These are phyloP conservation scores for Talaromyces verruculosus DNA, from an alignment of 2,329 filamentous ascomycete genomes.

Conservation along the genomic window DNA sequence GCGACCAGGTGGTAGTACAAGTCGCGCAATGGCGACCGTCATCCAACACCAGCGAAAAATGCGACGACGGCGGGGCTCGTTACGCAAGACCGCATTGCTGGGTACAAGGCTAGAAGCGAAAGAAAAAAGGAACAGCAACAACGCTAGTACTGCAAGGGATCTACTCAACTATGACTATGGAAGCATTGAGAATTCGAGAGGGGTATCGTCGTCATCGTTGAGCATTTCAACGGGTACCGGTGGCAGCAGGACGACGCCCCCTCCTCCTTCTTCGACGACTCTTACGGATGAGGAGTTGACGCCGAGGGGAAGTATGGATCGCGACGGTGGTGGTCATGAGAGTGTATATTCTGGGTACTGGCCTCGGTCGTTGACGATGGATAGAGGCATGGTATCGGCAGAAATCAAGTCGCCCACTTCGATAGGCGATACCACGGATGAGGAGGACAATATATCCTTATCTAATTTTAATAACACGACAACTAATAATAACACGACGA, in stretches of 20 bases:
- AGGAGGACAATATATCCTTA: conserved; percentile 74
- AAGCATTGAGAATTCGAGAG: conserved; percentile 9
- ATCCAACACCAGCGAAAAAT: conserved; percentile 55
- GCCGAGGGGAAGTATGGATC: conserved; percentile 18
- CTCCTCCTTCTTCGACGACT: neutral
- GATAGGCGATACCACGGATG: conserved; percentile 71
- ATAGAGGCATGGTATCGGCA: conserved; percentile 6
- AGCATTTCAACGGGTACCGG: neutral
- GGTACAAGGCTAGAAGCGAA: conserved; percentile 53
- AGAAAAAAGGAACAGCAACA: conserved; percentile 29
- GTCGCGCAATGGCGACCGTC: conserved; percentile 52
- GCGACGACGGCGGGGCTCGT: conserved; percentile 74
- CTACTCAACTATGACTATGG: conserved; percentile 9
- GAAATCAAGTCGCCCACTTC: conserved; percentile 46
- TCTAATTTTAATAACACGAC: conserved; percentile 43
- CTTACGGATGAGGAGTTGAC: conserved; percentile 14
- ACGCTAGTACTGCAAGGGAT: conserved; percentile 14
- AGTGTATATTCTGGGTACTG: conserved; percentile 16
- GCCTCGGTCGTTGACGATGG: conserved; percentile 11
- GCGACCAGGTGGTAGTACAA: conserved; percentile 39
- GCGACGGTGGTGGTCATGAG: conserved; percentile 24
- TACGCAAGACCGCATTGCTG: conserved; percentile 82
- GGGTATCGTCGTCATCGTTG: conserved; percentile 3
- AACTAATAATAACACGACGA: conserved; percentile 28
- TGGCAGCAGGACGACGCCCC: neutral